A percentile compares a stretch with the other conserved stretches of the same genome.
Evolutionary conservation across 768 basidiomycete genomes (phyloP).

Genomic region (Lactifluus pinguis): DNA sequence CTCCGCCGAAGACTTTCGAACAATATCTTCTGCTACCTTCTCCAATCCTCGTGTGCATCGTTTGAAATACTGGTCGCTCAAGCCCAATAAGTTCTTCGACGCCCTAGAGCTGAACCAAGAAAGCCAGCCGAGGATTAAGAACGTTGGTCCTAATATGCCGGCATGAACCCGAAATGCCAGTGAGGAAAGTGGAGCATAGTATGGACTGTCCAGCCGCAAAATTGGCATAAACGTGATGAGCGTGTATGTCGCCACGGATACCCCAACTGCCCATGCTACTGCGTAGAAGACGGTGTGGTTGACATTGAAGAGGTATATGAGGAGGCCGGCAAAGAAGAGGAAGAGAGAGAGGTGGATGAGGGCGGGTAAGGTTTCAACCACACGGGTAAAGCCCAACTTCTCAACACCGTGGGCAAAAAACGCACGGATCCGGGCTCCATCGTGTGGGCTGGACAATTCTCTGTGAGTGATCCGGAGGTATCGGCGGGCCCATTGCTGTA

Average conservation of each 20-base stretch:
- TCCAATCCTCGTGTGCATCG: background rate
- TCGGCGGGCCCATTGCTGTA: background rate
- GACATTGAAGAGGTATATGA: background rate
- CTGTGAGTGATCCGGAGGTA: background rate
- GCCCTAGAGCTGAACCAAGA: no score
- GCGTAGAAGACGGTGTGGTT: background rate
- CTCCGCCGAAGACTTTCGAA: background rate
- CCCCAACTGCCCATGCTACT: background rate
- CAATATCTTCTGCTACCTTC: background rate
- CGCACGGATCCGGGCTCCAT: background rate
- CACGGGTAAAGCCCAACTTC: background rate
- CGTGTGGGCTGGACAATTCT: background rate
- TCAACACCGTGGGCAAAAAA: background rate
- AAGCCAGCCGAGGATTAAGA: background rate
- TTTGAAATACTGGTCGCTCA: background rate
- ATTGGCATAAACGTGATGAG: background rate
- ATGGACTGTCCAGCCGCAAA: background rate
- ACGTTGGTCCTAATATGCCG: background rate
- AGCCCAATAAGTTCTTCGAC: background rate
- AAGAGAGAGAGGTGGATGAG: background rate
- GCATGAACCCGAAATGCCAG: background rate
- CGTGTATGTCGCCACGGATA: background rate
- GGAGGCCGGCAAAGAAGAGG: background rate
- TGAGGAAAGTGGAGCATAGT: background rate
- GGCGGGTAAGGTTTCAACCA: background rate